Conservation (phyloP, 768 basidiomycete genomes). For the Agaricus subrufescens region DNA sequence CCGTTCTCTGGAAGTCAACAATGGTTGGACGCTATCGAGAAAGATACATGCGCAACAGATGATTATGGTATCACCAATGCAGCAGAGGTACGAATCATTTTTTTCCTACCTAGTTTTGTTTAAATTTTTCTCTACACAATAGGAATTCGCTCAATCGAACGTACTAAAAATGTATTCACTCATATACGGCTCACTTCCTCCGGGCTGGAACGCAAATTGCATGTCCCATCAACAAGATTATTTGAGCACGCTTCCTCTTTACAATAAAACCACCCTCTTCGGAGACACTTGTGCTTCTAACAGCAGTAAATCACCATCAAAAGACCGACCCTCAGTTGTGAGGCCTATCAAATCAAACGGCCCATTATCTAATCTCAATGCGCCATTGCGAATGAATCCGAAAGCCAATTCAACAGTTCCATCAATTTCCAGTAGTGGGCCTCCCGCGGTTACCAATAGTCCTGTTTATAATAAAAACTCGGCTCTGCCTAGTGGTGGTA, state of each 20-base stretch:
- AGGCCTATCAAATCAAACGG: not conserved
- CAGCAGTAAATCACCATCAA: not conserved
- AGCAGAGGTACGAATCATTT: slow-evolving; percentile 19
- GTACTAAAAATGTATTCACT: slow-evolving; percentile 21
- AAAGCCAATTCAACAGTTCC: not conserved
- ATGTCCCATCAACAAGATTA: slow-evolving; percentile 25
- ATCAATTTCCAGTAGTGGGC: too few species aligned
- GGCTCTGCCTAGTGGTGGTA: too few species aligned
- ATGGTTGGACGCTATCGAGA: slow-evolving; percentile 18
- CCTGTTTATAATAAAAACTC: too few species aligned
- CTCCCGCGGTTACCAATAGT: too few species aligned
- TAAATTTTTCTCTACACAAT: not conserved
- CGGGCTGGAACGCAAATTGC: slow-evolving; percentile 20
- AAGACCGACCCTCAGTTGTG: not conserved
- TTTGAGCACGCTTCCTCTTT: slow-evolving; percentile 18
- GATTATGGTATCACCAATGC: slow-evolving; percentile 20
- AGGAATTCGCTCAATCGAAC: slow-evolving; percentile 28
- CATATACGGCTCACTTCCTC: slow-evolving; percentile 18
- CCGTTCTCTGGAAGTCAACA: slow-evolving; percentile 15
- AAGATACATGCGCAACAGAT: slow-evolving; percentile 27
- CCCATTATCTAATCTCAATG: not conserved
- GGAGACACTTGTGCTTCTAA: slow-evolving; percentile 20
- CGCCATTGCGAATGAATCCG: not conserved
- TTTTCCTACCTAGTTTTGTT: not conserved
- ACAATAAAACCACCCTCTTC: slow-evolving; percentile 20